A percentile compares a stretch with the other conserved stretches of the same genome.
Conservation (phyloP, 2,329 filamentous ascomycete genomes). For the Spiromastix sp. region DNA sequence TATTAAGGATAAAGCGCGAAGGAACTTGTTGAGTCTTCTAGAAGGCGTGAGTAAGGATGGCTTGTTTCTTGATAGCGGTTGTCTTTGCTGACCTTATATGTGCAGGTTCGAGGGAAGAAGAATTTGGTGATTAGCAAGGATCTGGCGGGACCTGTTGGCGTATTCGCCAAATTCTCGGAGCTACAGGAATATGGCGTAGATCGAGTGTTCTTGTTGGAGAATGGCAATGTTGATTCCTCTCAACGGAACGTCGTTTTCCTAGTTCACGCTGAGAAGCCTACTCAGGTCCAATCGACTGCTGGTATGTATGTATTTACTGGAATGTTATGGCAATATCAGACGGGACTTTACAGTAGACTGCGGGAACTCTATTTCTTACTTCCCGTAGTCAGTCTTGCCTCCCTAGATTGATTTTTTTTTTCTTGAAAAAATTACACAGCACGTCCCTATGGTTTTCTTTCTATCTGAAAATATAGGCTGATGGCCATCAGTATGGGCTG, state of each 20-base stretch:
- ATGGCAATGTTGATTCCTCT: slow-evolving; percentile 85
- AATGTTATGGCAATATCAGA: slow-evolving; percentile 5
- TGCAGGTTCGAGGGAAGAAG: slow-evolving; percentile 94
- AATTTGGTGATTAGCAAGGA: slow-evolving; percentile 89
- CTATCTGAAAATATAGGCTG: slow-evolving; percentile 22
- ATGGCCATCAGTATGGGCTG: slow-evolving; percentile 49
- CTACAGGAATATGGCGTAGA: slow-evolving; percentile 96
- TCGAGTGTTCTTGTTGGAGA: slow-evolving; percentile 94
- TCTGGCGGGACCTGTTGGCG: slow-evolving; percentile 77
- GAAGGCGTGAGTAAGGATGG: slow-evolving; percentile 71
- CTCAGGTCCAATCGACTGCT: slow-evolving; percentile 74
- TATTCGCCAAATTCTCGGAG: slow-evolving; percentile 90
- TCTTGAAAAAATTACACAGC: slow-evolving; percentile 9
- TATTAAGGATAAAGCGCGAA: slow-evolving; percentile 53
- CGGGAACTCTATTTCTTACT: slow-evolving; percentile 42
- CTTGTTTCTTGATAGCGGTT: slow-evolving; percentile 11
- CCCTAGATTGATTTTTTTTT: slow-evolving; percentile 36
- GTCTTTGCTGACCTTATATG: slow-evolving; percentile 20
- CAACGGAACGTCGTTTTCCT: slow-evolving; percentile 95
- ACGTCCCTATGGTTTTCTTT: slow-evolving; percentile 33
- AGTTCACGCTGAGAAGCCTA: slow-evolving; percentile 78
- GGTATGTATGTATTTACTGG: slow-evolving; percentile 48
- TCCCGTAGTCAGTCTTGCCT: slow-evolving; percentile 48
- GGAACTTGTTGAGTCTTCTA: slow-evolving; percentile 80
- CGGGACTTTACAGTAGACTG: slow-evolving; percentile 53